Percentiles rank a stretch among this genome's conserved stretches.
Conservation (phyloP, 139 green algal species). For the Closterium sp. region DNA sequence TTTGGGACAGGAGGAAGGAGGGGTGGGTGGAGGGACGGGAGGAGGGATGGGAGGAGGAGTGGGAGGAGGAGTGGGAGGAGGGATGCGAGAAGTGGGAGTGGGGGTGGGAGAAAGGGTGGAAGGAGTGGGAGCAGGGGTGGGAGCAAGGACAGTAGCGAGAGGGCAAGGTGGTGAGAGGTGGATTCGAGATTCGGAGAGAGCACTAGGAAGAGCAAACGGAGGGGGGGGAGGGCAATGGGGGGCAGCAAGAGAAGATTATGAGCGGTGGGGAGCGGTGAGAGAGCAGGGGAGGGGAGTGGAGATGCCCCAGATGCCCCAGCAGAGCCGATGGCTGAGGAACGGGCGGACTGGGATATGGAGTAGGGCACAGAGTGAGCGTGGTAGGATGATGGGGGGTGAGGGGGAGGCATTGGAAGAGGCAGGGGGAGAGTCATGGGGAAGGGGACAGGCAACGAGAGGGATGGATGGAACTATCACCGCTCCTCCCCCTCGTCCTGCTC, state of each 20-base stretch:
- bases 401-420: background rate
- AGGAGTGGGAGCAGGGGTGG: too few relatives aligned
- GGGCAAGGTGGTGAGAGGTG: too few relatives aligned
- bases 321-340: background rate
- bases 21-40: too few relatives aligned
- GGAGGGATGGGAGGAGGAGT: background rate
- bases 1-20: background rate
- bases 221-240: background rate
- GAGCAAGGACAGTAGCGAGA: too few relatives aligned
- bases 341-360: background rate
- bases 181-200: background rate
- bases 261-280: background rate
- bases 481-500: too few relatives aligned
- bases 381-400: background rate
- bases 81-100: background rate
- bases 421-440: background rate
- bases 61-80: background rate
- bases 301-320: background rate
- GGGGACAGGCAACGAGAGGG: background rate
- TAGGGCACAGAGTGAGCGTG: background rate
- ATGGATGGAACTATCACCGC: too few relatives aligned
- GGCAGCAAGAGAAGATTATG: background rate
- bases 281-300: background rate
- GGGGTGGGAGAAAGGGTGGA: background rate
- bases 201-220: background rate